phyloP scores from a whole-genome alignment of 2,329 filamentous ascomycete species.

The Ophiognomonia clavigignenti-juglandacearum region DNA sequence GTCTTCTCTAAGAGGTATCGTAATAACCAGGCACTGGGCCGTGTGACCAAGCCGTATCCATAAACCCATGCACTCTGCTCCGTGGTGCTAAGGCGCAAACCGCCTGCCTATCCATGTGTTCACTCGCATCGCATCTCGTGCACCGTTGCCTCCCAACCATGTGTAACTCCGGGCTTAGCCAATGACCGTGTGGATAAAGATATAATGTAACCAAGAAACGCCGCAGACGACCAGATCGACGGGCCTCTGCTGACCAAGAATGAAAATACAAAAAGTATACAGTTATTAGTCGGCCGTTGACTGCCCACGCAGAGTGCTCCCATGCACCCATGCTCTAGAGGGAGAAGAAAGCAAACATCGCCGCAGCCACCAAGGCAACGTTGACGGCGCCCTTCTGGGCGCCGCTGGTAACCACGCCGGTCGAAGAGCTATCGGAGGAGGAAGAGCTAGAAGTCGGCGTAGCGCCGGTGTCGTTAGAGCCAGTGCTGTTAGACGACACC shows the following conservation, averaged over 20 bases:
- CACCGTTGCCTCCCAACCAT: not conserved
- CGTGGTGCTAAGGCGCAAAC: too few relatives aligned
- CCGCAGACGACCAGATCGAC: too few relatives aligned
- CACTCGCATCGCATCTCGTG: not conserved
- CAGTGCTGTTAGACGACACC: constrained; percentile 9
- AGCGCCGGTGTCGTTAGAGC: constrained; percentile 9
- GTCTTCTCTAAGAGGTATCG: not conserved
- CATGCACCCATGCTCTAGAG: not conserved
- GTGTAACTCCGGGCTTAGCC: not conserved
- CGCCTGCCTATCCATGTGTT: not conserved
- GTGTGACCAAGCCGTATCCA: not conserved
- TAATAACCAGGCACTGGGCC: not conserved
- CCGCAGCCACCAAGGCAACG: constrained; percentile 18
- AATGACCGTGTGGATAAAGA: not conserved
- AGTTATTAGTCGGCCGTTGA: not conserved
- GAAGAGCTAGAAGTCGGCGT: not conserved
- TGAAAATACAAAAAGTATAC: not conserved
- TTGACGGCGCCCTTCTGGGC: constrained; percentile 17
- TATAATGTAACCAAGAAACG: not conserved
- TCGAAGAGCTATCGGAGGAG: not conserved
- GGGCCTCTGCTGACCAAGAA: not conserved
- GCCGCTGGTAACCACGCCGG: constrained; percentile 21
- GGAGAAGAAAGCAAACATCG: constrained; percentile 17
- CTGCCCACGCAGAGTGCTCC: not conserved
- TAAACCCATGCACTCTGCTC: not conserved